phyloP scores from a whole-genome alignment of 495 filamentous ascomycete species.

The Margaritispora aquatica region DNA sequence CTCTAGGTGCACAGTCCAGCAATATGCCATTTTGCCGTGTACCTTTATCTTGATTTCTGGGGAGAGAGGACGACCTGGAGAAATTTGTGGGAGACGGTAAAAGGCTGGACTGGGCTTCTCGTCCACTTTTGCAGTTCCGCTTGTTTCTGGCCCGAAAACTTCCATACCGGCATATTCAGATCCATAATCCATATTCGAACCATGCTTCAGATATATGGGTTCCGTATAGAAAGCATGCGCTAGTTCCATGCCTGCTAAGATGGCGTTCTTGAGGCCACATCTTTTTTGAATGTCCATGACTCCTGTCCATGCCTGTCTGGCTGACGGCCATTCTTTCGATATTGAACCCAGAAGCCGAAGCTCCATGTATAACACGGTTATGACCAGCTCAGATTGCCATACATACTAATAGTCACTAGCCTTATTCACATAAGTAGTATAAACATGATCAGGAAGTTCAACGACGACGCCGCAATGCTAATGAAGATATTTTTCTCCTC shows the following conservation, averaged over 20 bases:
- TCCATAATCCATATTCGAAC: no score
- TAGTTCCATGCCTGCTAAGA: not conserved
- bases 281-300: not conserved
- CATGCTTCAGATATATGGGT: not conserved
- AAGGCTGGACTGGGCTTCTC: not conserved
- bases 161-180: not conserved
- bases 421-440: no score
- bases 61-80: not conserved
- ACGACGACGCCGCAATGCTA: no score
- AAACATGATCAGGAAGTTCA: no score
- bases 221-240: not conserved
- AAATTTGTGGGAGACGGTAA: not conserved
- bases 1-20: not conserved
- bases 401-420: no score
- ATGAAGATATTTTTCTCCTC: no score
- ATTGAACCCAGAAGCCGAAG: not conserved
- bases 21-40: not conserved
- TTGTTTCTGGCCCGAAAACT: not conserved
- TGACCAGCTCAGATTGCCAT: not conserved
- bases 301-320: not conserved
- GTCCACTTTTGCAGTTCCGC: not conserved
- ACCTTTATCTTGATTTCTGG: not conserved
- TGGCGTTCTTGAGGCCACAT: not conserved
- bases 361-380: not conserved
- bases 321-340: no score